Conservation (phyloP, 2,329 filamentous ascomycete genomes). For the Cladosporium sp. region DNA sequence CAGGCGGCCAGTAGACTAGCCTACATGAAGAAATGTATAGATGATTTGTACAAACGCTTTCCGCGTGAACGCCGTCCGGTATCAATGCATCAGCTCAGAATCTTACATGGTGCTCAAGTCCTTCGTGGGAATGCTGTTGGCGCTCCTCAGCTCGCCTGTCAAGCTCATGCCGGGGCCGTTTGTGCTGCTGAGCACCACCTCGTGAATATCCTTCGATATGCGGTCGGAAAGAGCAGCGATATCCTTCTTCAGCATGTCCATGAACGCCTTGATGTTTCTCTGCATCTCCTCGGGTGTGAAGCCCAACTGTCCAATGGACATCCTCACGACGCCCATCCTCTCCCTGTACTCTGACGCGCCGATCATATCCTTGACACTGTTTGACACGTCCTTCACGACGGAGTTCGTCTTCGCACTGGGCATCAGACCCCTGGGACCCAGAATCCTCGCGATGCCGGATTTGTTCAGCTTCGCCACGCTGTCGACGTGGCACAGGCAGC, state of each 20-base stretch:
- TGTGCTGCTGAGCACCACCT: constrained; percentile 81
- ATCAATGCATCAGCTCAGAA: constrained; percentile 7
- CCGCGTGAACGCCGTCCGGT: constrained; percentile 18
- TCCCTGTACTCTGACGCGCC: constrained; percentile 88
- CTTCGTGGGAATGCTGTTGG: constrained; percentile 52
- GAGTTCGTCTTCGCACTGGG: constrained; percentile 85
- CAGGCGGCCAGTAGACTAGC: constrained; percentile 16
- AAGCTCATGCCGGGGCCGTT: constrained; percentile 83
- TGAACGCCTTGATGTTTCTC: constrained; percentile 76
- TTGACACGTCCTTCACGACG: constrained; percentile 75
- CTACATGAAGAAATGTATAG: constrained; percentile 15
- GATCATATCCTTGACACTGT: constrained; percentile 76
- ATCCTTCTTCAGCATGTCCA: constrained; percentile 77
- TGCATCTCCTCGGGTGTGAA: constrained; percentile 86
- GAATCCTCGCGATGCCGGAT: constrained; percentile 73
- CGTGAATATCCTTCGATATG: constrained; percentile 70
- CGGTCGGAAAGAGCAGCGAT: constrained; percentile 64
- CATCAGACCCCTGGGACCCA: constrained; percentile 92
- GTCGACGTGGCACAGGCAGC: constrained; percentile 80
- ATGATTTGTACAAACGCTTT: constrained; percentile 18
- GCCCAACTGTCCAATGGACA: constrained; percentile 87
- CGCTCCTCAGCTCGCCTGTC: constrained; percentile 72
- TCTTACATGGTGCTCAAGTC: constrained; percentile 31
- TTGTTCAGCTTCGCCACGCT: constrained; percentile 78
- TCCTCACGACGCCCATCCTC: constrained; percentile 75